Evolutionary conservation across 2,329 filamentous ascomycete species (phyloP).

Genomic region (Orbilia javanica): DNA sequence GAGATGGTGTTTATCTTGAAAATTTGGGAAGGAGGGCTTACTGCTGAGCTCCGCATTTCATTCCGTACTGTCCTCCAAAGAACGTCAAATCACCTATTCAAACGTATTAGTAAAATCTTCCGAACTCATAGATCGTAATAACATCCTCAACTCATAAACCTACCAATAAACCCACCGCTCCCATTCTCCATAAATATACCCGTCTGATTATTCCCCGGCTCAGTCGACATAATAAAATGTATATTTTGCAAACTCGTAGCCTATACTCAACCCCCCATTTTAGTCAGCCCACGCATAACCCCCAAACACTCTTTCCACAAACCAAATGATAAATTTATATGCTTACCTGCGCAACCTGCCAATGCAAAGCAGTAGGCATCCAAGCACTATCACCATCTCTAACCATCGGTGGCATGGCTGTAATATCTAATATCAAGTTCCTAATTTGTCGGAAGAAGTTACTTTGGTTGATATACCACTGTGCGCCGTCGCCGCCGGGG

Average conservation of each 20-base stretch:
- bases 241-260: constrained; percentile 73
- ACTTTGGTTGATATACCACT: constrained; percentile 66
- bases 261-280: constrained; percentile 62
- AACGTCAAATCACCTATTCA: constrained; percentile 72
- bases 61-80: constrained; percentile 73
- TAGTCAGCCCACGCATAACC: too few relatives aligned
- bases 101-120: constrained; percentile 60
- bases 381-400: constrained; percentile 37
- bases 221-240: constrained; percentile 67
- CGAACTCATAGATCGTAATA: not conserved
- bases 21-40: constrained; percentile 61
- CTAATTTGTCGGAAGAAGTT: constrained; percentile 76
- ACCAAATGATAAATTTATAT: not conserved
- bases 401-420: constrained; percentile 65
- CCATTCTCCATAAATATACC: constrained; percentile 73
- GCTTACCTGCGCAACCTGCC: constrained; percentile 73
- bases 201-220: constrained; percentile 67
- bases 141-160: too few relatives aligned
- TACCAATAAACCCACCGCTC: constrained; percentile 36
- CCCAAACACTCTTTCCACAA: too few relatives aligned
- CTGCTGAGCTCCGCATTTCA: constrained; percentile 75
- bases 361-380: constrained; percentile 70
- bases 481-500: constrained; percentile 64
- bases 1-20: not conserved
- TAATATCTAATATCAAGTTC: constrained; percentile 75